Conservation (phyloP, 106 monocot genomes). For the Dioscorea alata region DNA sequence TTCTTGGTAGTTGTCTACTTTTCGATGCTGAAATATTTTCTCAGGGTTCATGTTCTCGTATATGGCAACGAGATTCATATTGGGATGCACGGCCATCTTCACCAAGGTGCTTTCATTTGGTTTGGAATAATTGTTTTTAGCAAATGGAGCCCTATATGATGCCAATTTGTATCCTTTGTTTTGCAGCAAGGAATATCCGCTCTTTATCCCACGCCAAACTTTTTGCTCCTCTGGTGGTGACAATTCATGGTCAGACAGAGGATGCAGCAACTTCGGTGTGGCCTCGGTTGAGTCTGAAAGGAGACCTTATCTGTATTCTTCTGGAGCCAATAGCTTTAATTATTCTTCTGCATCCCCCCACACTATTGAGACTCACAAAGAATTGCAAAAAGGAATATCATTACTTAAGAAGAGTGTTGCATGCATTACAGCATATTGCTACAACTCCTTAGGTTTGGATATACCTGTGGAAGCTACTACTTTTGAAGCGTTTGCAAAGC, state of each 20-base stretch:
- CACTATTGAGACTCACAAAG: slow-evolving; percentile 66
- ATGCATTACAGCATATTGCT: slow-evolving; percentile 81
- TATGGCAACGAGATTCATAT: slow-evolving; percentile 95
- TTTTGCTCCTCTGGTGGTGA: slow-evolving; percentile 65
- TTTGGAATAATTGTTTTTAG: too few species aligned
- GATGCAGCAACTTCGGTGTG: slow-evolving; percentile 79
- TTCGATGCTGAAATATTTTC: neutral
- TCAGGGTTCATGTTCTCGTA: slow-evolving; percentile 93
- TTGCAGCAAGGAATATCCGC: slow-evolving; percentile 85
- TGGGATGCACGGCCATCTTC: slow-evolving; percentile 91
- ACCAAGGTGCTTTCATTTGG: slow-evolving; percentile 44
- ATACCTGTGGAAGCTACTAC: slow-evolving; percentile 76
- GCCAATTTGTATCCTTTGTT: neutral
- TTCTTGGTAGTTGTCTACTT: too few species aligned
- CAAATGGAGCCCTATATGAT: neutral
- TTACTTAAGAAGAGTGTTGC: slow-evolving; percentile 94
- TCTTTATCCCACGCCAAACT: slow-evolving; percentile 80
- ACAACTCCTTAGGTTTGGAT: slow-evolving; percentile 70
- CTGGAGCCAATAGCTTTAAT: slow-evolving; percentile 49
- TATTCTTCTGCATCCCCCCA: slow-evolving; percentile 58
- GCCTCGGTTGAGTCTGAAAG: slow-evolving; percentile 79
- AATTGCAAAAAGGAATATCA: slow-evolving; percentile 93
- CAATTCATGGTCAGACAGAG: slow-evolving; percentile 80
- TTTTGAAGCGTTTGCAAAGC: slow-evolving; percentile 86
- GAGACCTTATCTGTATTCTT: slow-evolving; percentile 44